These are phyloP conservation scores for Danielozyma ontarioensis DNA, from an alignment of 805 yeast genomes.

Conservation along the genomic window DNA sequence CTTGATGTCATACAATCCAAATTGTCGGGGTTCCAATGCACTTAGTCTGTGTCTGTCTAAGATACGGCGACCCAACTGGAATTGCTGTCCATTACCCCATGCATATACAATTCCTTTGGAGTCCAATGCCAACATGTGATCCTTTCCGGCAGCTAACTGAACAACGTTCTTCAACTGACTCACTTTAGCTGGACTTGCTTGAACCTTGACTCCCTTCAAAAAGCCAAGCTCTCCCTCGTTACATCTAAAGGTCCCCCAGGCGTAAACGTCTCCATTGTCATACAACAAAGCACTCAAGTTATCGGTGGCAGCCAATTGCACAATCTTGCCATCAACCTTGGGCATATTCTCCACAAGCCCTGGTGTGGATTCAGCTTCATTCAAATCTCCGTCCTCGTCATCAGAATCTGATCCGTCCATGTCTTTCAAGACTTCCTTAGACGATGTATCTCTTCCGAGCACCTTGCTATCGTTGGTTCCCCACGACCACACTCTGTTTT, in stretches of 20 bases:
- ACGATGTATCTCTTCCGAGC: conserved; percentile 79
- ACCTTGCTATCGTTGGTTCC: conserved; percentile 93
- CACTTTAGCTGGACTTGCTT: conserved; percentile 62
- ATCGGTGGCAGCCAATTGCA: conserved; percentile 88
- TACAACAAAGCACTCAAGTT: conserved; percentile 78
- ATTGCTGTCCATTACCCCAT: conserved; percentile 97
- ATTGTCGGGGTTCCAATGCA: conserved; percentile 74
- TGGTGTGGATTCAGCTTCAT: conserved; percentile 88
- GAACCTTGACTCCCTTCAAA: conserved; percentile 53
- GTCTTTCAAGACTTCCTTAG: conserved; percentile 60
- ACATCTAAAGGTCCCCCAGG: conserved; percentile 97
- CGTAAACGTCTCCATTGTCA: conserved; percentile 82
- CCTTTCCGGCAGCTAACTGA: conserved; percentile 88
- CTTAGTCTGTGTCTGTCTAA: conserved; percentile 71
- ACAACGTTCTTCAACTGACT: conserved; percentile 60
- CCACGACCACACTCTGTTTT: conserved; percentile 94
- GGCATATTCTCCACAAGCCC: conserved; percentile 67
- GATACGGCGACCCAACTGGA: conserved; percentile 84
- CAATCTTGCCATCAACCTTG: conserved; percentile 45
- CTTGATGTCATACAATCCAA: conserved; percentile 75
- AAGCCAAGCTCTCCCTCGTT: conserved; percentile 91
- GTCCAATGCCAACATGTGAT: conserved; percentile 82
- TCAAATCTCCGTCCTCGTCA: conserved; percentile 75
- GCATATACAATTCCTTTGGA: conserved; percentile 82
- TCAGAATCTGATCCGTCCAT: conserved; percentile 56